phyloP scores from a whole-genome alignment of 345 rosid genomes.

The Eucalyptus decipiens region DNA sequence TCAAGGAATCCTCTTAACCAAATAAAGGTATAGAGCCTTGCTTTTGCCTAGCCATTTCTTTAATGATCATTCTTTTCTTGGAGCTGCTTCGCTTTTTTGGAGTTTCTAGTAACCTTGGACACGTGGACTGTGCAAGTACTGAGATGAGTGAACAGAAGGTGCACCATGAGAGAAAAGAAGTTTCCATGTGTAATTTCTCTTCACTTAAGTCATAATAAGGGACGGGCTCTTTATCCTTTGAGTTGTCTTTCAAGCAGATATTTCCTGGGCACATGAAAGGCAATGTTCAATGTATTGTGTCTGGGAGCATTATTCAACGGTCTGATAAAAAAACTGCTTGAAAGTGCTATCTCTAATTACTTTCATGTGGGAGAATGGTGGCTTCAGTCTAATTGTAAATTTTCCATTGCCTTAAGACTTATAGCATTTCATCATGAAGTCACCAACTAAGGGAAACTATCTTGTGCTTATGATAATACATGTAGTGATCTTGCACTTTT shows the following conservation, averaged over 20 bases:
- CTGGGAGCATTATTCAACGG: neutral
- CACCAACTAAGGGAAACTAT: neutral
- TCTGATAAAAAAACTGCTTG: neutral
- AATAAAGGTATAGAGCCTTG: conserved; percentile 42
- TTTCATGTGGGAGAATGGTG: neutral
- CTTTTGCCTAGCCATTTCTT: neutral
- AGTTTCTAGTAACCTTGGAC: neutral
- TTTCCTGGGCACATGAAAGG: neutral
- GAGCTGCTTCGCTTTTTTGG: neutral
- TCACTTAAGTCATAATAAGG: neutral
- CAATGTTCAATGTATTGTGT: neutral
- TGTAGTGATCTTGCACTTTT: neutral
- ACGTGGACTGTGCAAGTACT: neutral
- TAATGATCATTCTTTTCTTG: neutral
- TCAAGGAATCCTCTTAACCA: conserved; percentile 46
- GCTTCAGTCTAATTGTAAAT: neutral
- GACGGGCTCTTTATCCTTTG: neutral
- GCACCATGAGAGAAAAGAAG: neutral
- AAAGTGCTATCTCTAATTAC: neutral
- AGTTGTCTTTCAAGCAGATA: neutral
- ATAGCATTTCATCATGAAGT: neutral
- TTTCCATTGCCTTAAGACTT: neutral
- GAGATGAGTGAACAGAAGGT: neutral
- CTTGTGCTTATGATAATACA: neutral
- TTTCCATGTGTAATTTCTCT: neutral